phyloP scores from a whole-genome alignment of 495 filamentous ascomycete species.

The Hypoxylon trugodes region DNA sequence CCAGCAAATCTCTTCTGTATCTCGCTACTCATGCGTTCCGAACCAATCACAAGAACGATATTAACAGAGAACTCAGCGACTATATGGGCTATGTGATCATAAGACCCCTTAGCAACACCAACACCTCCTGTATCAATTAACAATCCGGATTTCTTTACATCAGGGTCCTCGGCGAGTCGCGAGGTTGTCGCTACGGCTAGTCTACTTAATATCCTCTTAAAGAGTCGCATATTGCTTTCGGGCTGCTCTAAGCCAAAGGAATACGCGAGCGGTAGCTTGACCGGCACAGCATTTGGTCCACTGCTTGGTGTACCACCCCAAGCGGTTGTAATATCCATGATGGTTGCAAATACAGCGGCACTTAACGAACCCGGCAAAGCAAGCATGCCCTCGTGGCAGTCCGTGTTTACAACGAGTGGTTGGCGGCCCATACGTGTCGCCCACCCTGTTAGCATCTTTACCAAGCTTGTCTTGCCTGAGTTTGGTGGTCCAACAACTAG shows the following conservation, averaged over 20 bases:
- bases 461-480: conserved; percentile 84
- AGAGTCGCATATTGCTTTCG: conserved; percentile 76
- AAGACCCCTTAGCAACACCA: conserved; percentile 67
- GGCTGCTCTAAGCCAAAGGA: conserved; percentile 80
- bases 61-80: conserved; percentile 89
- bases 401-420: conserved; percentile 85
- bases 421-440: conserved; percentile 78
- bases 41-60: conserved; percentile 83
- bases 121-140: conserved; percentile 86
- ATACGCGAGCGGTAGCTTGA: conserved; percentile 93
- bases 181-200: conserved; percentile 81
- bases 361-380: conserved; percentile 85
- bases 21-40: conserved; percentile 80
- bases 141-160: conserved; percentile 74
- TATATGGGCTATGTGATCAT: conserved; percentile 79
- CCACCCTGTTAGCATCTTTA: conserved; percentile 83
- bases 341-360: conserved; percentile 79
- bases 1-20: conserved; percentile 76
- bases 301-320: conserved; percentile 92
- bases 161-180: conserved; percentile 79
- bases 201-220: conserved; percentile 75
- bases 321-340: conserved; percentile 89
- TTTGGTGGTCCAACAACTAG: conserved; percentile 83
- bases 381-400: conserved; percentile 86
- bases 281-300: conserved; percentile 84